Evolutionary conservation across 2,329 filamentous ascomycete genomes (phyloP), one percentile per base, ranked within the genome.

Genomic region (Gremmenia infestans): DNA sequence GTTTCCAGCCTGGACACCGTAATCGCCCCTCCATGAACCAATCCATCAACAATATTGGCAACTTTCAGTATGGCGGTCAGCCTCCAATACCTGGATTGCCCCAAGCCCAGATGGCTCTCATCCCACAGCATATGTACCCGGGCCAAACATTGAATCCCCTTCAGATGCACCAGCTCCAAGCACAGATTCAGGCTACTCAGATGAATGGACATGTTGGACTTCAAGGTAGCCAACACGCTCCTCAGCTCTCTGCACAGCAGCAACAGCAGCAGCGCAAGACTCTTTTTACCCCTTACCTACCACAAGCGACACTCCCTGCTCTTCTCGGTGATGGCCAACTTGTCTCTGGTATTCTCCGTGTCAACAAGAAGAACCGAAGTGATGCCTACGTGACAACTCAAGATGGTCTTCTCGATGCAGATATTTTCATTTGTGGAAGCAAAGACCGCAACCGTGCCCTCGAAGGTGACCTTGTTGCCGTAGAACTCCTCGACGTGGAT

Each of bases 351-450:
- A 91, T 97, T 65, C 87, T 99, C 52, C 89, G 94, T 58, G 94
- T 99, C 63, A 99, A 99, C 83, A 99, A 97, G 80, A 99, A 99
- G 81, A 99, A 99, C 75, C 88, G 94, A 61, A 97, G 93, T 67
- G 94, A 99, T 73, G 94, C 94, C 28, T 99, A 99, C 68, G 94
- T 99, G 54, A 94, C 94, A 11, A 96, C 91, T 12, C 86, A 88
- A 59, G 94, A 99, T 70, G 85, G 85, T 48, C 76, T 88, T 58
- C 81, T 99, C 48, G 94, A 97, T 73, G 93, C 94, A 45, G 94
- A 99, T 71, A 99, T 99, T 70, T 99, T 99, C 75, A 99, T 99
- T 68, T 99, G 94, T 71, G 94, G 94, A 71, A 97, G 93, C 80
- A 99, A 99, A 74, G 94, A 99, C 72, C 88, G 94, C 64, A 99